Percentiles rank a stretch among this genome's conserved stretches.
phyloP scores from a whole-genome alignment of 73 alveolate species.

The Blepharisma stoltei region DNA sequence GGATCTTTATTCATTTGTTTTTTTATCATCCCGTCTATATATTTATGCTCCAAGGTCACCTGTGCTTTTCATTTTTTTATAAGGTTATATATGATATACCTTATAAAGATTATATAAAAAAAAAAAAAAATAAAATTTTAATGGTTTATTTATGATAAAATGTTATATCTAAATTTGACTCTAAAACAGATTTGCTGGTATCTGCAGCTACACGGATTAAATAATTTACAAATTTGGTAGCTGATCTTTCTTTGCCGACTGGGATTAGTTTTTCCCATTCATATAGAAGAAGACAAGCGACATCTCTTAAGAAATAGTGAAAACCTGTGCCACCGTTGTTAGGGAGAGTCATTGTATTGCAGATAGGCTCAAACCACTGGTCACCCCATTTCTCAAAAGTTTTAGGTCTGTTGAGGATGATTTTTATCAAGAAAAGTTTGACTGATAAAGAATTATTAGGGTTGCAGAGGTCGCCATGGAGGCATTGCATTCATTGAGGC shows the following conservation, averaged over 20 bases:
- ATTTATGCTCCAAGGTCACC: conserved; percentile 64
- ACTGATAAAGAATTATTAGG: conserved; percentile 60
- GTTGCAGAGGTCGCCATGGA: conserved; percentile 72
- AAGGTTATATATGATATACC: conserved; percentile 73
- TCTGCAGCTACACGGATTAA: conserved; percentile 76
- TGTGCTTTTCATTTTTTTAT: conserved; percentile 73
- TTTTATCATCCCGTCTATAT: conserved; percentile 61
- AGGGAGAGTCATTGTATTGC: conserved; percentile 63
- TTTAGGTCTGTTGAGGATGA: conserved; percentile 74
- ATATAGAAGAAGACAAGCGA: conserved; percentile 71
- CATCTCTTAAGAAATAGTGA: conserved; percentile 96
- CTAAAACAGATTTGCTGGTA: conserved; percentile 63
- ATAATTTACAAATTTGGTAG: conserved; percentile 63
- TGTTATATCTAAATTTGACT: conserved; percentile 75
- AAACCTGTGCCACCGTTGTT: conserved; percentile 95
- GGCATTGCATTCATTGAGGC: conserved; percentile 92
- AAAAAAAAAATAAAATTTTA: no score
- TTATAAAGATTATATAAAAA: no score
- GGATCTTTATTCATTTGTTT: neutral
- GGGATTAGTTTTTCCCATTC: conserved; percentile 65
- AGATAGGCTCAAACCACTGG: conserved; percentile 85
- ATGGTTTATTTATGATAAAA: no score
- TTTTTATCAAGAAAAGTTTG: conserved; percentile 83
- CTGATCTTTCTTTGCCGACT: conserved; percentile 48
- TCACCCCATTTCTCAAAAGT: conserved; percentile 83